A percentile compares a stretch with the other conserved stretches of the same genome.
Conservation (phyloP, 208 protist genomes). For the Crithidia bombi region DNA sequence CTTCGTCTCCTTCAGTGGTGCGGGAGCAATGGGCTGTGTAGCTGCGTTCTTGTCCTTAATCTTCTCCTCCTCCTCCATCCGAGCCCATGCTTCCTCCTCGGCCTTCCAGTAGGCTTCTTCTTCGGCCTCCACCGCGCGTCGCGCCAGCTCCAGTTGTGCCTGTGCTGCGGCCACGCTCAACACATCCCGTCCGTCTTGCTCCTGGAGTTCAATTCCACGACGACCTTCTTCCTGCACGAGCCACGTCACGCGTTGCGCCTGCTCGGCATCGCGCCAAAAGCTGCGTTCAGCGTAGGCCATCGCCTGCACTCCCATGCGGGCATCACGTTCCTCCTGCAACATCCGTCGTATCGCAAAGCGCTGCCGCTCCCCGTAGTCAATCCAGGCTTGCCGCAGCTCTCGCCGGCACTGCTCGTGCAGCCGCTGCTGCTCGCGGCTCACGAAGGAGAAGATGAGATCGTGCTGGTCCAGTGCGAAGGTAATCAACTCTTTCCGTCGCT, state of each 20-base stretch:
- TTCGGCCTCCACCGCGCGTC: constrained; percentile 27
- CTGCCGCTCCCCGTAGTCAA: constrained; percentile 35
- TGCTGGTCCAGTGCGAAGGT: constrained; percentile 55
- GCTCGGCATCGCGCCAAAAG: constrained; percentile 1
- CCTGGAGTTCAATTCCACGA: constrained; percentile 1
- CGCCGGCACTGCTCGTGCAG: constrained; percentile 18
- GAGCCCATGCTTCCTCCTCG: constrained; percentile 43
- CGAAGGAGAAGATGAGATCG: constrained; percentile 59
- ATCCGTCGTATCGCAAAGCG: constrained; percentile 31
- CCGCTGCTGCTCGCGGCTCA: constrained; percentile 8
- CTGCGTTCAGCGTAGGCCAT: constrained; percentile 20
- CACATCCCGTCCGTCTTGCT: constrained; percentile 29
- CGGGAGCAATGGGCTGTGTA: too few relatives aligned
- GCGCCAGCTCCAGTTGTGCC: constrained; percentile 23
- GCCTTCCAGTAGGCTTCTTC: constrained; percentile 48
- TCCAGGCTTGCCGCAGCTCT: constrained; percentile 19
- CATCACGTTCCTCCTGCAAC: constrained; percentile 47
- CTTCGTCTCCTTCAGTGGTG: too few relatives aligned
- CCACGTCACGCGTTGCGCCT: constrained; percentile 8
- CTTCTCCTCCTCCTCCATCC: constrained; percentile 16
- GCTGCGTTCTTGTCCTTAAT: neutral
- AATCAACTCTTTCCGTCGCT: constrained; percentile 46
- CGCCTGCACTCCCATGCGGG: constrained; percentile 47
- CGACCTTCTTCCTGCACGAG: constrained; percentile 24
- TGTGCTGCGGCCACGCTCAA: constrained; percentile 23